Percentiles rank a stretch among this genome's conserved stretches.
phyloP scores from a whole-genome alignment of 1,284 basidiomycete species.

The Ceratobasidium sp. region DNA sequence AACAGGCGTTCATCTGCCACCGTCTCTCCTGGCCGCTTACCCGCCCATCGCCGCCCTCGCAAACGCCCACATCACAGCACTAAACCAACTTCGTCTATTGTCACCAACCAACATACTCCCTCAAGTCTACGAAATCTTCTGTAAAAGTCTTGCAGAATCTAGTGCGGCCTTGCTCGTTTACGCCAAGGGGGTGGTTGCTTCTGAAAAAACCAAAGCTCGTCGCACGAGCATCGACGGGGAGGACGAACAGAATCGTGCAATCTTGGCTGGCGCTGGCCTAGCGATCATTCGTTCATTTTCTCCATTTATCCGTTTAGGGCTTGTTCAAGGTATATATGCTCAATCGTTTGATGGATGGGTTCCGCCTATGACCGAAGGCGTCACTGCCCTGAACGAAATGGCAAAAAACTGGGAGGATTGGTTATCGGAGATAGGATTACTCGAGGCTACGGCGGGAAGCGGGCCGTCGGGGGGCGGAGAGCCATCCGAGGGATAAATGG shows the following conservation, averaged over 20 bases:
- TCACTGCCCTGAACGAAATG: slow-evolving; percentile 21
- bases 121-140: slow-evolving; percentile 64
- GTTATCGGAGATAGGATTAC: slow-evolving; percentile 32
- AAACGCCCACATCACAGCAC: slow-evolving; percentile 78
- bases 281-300: slow-evolving; percentile 24
- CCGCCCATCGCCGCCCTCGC: slow-evolving; percentile 81
- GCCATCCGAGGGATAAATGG: not conserved
- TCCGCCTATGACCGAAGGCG: slow-evolving; percentile 30
- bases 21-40: slow-evolving; percentile 76
- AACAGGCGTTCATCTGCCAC: slow-evolving; percentile 62
- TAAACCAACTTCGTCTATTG: slow-evolving; percentile 86
- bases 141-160: slow-evolving; percentile 64
- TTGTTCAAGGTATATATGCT: slow-evolving; percentile 40
- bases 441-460: not conserved
- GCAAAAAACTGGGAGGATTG: slow-evolving; percentile 33
- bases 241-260: slow-evolving; percentile 37
- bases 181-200: slow-evolving; percentile 53
- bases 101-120: slow-evolving; percentile 72
- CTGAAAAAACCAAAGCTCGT: slow-evolving; percentile 41
- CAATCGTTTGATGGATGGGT: slow-evolving; percentile 19
- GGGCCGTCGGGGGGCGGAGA: slow-evolving; percentile 5
- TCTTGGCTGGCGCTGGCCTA: slow-evolving; percentile 39
- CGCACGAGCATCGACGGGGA: slow-evolving; percentile 43
- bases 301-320: slow-evolving; percentile 20
- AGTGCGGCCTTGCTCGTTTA: slow-evolving; percentile 64